Percentiles rank a stretch among this genome's conserved stretches.
Evolutionary conservation across 805 yeast genomes (phyloP).

Genomic region (Starmerella cellae): DNA sequence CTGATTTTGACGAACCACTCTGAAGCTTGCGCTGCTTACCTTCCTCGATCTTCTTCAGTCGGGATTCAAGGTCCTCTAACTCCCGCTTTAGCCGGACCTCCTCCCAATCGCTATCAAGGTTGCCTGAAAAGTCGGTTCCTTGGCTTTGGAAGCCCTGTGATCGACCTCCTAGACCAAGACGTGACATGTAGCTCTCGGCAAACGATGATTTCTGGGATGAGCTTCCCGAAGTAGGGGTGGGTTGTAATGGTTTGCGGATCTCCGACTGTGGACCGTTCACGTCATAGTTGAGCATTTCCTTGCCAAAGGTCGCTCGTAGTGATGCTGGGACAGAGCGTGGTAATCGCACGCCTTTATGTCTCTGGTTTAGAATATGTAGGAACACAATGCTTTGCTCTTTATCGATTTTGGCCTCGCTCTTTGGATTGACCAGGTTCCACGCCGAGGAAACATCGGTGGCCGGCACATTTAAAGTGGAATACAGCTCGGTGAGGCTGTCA

Average conservation of each 20-base stretch:
- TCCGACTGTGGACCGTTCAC: slow-evolving; percentile 39
- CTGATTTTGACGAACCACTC: slow-evolving; percentile 22
- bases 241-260: slow-evolving; percentile 19
- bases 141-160: slow-evolving; percentile 32
- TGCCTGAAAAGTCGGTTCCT: slow-evolving; percentile 40
- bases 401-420: slow-evolving; percentile 73
- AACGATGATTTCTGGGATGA: slow-evolving; percentile 17
- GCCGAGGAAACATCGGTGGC: slow-evolving; percentile 74
- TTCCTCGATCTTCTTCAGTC: slow-evolving; percentile 35
- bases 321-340: slow-evolving; percentile 94
- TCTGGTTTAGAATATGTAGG: slow-evolving; percentile 79
- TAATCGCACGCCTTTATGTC: slow-evolving; percentile 69
- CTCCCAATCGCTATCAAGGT: slow-evolving; percentile 83
- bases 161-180: slow-evolving; percentile 32
- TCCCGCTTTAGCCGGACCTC: slow-evolving; percentile 72
- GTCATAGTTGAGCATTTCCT: slow-evolving; percentile 59
- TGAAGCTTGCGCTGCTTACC: slow-evolving; percentile 10
- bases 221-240: slow-evolving; percentile 3
- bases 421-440: slow-evolving; percentile 92
- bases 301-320: slow-evolving; percentile 78
- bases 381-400: slow-evolving; percentile 85
- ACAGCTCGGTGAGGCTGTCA: slow-evolving; percentile 55
- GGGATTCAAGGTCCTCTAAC: slow-evolving; percentile 55
- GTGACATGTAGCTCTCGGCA: slow-evolving; percentile 26
- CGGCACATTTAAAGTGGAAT: slow-evolving; percentile 64